Evolutionary conservation across 2,329 filamentous ascomycete genomes (phyloP).

Genomic region (Ilyonectria robusta): DNA sequence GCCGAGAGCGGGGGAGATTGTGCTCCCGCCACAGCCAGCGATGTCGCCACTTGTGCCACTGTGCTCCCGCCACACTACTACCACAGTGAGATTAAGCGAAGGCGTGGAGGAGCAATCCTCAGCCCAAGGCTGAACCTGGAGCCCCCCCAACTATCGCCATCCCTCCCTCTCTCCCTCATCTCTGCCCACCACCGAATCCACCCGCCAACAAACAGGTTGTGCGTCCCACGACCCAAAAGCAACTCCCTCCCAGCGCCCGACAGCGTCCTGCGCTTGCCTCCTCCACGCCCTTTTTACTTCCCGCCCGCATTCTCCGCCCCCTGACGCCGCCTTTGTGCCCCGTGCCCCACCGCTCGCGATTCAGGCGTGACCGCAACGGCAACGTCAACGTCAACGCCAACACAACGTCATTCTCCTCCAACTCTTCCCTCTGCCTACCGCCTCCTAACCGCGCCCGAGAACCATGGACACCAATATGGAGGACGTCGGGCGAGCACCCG

Average conservation of each 20-base stretch:
- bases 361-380: conserved; percentile 52
- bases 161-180: conserved; percentile 30
- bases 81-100: conserved; percentile 33
- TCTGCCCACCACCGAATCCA: conserved; percentile 23
- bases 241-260: conserved; percentile 9
- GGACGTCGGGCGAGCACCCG: conserved; percentile 90
- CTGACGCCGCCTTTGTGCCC: conserved; percentile 48
- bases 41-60: background rate
- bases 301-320: conserved; percentile 35
- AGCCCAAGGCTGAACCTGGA: conserved; percentile 36
- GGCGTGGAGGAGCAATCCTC: conserved; percentile 32
- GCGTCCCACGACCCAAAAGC: conserved; percentile 20
- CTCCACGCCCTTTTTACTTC: conserved; percentile 10
- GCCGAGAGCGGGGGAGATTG: conserved; percentile 8
- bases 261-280: conserved; percentile 10
- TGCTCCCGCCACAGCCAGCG: conserved; percentile 24
- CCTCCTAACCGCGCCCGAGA: conserved; percentile 36
- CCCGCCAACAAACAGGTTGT: conserved; percentile 19
- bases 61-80: conserved; percentile 15
- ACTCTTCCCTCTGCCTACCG: conserved; percentile 35
- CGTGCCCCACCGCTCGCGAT: conserved; percentile 50
- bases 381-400: conserved; percentile 35
- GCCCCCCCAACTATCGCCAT: conserved; percentile 22
- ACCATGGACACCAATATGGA: conserved; percentile 99
- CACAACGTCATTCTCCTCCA: conserved; percentile 46